phyloP scores from a whole-genome alignment of 192 early-diverging fungal genomes.

The Piromyces sp. region DNA sequence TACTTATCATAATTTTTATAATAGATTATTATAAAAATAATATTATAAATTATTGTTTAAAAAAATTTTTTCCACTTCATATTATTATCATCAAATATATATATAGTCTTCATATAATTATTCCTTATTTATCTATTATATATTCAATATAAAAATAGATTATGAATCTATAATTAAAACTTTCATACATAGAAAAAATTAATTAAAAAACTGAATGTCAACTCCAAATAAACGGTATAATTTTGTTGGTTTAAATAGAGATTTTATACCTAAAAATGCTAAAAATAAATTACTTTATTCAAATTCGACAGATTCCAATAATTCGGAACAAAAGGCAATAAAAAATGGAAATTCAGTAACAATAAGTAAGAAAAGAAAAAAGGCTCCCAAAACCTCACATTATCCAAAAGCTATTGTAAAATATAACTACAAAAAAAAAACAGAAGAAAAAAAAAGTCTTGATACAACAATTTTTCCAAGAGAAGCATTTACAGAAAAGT shows the following conservation, averaged over 20 bases:
- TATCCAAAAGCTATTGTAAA: neutral
- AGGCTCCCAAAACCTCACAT: neutral
- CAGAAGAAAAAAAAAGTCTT: neutral
- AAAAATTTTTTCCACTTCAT: too few relatives aligned
- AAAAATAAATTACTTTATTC: neutral
- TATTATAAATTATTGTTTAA: too few relatives aligned
- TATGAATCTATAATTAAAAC: too few relatives aligned
- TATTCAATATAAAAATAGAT: too few relatives aligned
- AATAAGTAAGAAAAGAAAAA: neutral
- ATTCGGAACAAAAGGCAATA: neutral
- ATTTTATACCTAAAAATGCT: neutral
- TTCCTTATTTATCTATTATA: too few relatives aligned
- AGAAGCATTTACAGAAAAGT: neutral
- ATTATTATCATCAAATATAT: too few relatives aligned
- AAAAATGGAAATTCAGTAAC: too few relatives aligned
- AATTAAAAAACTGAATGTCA: neutral
- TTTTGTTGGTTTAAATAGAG: neutral
- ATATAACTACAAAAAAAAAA: neutral
- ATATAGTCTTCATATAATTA: too few relatives aligned
- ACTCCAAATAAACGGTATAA: neutral
- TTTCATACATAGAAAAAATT: too few relatives aligned
- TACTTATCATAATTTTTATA: too few relatives aligned
- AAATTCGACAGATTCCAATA: neutral
- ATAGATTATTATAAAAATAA: too few relatives aligned
- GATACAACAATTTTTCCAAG: neutral